These are phyloP conservation scores for Botrytis hyacinthi DNA, from an alignment of 2,329 filamentous ascomycete species.

Conservation along the genomic window DNA sequence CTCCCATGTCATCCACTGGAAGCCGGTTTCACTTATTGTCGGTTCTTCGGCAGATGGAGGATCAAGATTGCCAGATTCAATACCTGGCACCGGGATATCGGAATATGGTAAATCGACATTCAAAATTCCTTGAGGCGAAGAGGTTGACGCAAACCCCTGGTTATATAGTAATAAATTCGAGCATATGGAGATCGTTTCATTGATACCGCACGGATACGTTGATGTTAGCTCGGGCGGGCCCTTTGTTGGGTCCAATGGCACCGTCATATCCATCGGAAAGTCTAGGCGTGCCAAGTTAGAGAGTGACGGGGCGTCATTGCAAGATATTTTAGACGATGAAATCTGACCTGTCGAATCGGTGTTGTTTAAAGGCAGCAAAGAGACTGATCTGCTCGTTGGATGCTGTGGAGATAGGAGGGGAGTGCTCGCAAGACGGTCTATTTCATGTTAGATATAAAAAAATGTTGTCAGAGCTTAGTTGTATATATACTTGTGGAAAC, in stretches of 20 bases:
- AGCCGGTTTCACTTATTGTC: too few relatives aligned
- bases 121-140: fast-evolving
- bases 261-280: not conserved
- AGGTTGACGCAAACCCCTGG: not conserved
- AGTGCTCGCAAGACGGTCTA: not conserved
- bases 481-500: not conserved
- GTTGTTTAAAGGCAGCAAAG: not conserved
- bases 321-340: fast-evolving
- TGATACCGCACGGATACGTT: not conserved
- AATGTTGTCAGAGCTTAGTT: not conserved
- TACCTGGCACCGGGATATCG: not conserved
- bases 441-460: not conserved
- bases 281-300: not conserved
- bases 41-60: not conserved
- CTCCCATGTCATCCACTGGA: not conserved
- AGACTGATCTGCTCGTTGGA: not conserved
- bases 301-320: not conserved
- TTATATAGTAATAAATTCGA: not conserved
- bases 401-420: not conserved
- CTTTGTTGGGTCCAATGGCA: fast-evolving
- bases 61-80: not conserved
- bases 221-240: not conserved
- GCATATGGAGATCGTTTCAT: not conserved
- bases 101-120: not conserved
- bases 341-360: not conserved